These are phyloP conservation scores for Aspergillus ustus DNA, from an alignment of 2,329 filamentous ascomycete species.

Conservation along the genomic window DNA sequence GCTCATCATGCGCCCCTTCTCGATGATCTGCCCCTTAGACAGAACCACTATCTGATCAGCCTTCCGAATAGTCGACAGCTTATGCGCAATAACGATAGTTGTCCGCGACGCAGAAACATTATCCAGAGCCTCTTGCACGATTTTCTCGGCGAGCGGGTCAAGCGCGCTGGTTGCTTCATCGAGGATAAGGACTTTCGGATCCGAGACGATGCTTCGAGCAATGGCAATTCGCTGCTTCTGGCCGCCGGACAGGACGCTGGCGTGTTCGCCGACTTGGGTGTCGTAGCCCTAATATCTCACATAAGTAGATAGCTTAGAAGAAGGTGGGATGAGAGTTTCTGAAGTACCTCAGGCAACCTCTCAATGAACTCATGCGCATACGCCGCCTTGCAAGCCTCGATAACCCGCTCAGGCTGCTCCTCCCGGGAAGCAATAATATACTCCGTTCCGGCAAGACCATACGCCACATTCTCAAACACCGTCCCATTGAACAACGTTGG, in stretches of 20 bases:
- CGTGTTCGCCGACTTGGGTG: slow-evolving; percentile 93
- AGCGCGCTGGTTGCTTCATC: slow-evolving; percentile 94
- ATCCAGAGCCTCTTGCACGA: slow-evolving; percentile 93
- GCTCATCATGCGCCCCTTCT: slow-evolving; percentile 84
- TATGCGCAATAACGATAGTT: slow-evolving; percentile 94
- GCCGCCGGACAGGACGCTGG: slow-evolving; percentile 88
- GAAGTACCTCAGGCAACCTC: slow-evolving; percentile 69
- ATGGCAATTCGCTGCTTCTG: slow-evolving; percentile 98
- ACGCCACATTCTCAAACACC: slow-evolving; percentile 84
- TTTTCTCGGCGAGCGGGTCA: slow-evolving; percentile 91
- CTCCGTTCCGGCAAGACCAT: slow-evolving; percentile 84
- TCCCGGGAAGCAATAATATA: slow-evolving; percentile 72
- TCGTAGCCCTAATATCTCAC: slow-evolving; percentile 64
- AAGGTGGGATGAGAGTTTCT: too few species aligned
- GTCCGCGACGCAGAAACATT: slow-evolving; percentile 83
- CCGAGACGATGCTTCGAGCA: slow-evolving; percentile 84
- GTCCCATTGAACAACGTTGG: slow-evolving; percentile 87
- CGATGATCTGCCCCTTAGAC: slow-evolving; percentile 78
- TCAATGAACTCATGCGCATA: slow-evolving; percentile 94
- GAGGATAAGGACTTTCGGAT: slow-evolving; percentile 88
- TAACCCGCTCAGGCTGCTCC: slow-evolving; percentile 70
- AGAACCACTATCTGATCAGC: slow-evolving; percentile 97
- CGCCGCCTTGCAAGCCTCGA: slow-evolving; percentile 82
- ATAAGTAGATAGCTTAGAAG: too few species aligned
- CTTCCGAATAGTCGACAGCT: slow-evolving; percentile 89